Conservation (phyloP, 495 filamentous ascomycete genomes). For the Penicillium lagena region DNA sequence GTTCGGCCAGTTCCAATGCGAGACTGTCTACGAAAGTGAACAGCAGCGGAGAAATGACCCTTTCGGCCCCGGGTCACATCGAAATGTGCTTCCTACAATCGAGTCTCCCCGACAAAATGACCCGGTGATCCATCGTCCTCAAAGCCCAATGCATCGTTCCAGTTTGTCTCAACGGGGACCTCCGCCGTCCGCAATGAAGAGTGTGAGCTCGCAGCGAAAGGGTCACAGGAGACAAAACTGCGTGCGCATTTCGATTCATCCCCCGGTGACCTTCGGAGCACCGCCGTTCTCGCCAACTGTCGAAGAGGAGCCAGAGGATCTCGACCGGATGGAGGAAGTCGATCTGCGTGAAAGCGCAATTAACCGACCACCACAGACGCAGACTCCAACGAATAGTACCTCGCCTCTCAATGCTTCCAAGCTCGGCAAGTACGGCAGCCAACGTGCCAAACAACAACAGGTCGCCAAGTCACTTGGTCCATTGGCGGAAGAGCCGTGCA, state of each 20-base stretch:
- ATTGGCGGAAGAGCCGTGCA: constrained; percentile 16
- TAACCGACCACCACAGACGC: constrained; percentile 7
- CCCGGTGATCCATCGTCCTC: constrained; percentile 6
- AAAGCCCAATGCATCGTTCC: constrained; percentile 17
- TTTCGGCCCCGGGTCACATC: constrained; percentile 19
- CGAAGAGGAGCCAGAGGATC: constrained; percentile 33
- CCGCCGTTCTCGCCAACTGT: constrained; percentile 30
- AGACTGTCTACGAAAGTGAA: constrained; percentile 18
- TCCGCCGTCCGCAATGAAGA: constrained; percentile 33
- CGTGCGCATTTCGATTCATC: constrained; percentile 44
- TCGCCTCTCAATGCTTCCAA: constrained; percentile 14
- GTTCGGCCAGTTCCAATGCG: constrained; percentile 22
- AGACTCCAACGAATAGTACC: constrained; percentile 12
- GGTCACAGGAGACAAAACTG: constrained; percentile 43
- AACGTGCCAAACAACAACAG: constrained; percentile 16
- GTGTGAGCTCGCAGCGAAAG: constrained; percentile 29
- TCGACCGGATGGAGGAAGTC: constrained; percentile 22
- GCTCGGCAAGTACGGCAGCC: constrained; percentile 14
- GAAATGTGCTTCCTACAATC: background rate
- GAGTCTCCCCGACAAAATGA: background rate
- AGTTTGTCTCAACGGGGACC: constrained; percentile 16
- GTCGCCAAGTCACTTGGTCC: constrained; percentile 10
- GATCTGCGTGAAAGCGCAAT: constrained; percentile 19
- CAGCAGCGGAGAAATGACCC: constrained; percentile 20
- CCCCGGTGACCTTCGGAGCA: constrained; percentile 31